Conservation (phyloP, 2,329 filamentous ascomycete genomes). For the Diaporthe longicolla region DNA sequence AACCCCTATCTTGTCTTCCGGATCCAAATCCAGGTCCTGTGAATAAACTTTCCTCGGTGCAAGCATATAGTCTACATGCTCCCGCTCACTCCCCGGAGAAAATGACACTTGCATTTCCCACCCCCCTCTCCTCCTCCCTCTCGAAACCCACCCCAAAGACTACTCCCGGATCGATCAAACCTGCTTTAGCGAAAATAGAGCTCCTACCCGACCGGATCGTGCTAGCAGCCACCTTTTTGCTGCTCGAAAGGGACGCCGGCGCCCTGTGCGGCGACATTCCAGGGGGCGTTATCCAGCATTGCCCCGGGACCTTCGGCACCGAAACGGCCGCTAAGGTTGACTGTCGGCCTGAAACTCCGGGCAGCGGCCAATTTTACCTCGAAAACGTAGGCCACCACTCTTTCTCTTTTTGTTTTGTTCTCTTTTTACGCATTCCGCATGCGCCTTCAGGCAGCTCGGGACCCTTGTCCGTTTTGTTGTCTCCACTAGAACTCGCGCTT, state of each 20-base stretch:
- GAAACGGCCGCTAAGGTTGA: constrained; percentile 24
- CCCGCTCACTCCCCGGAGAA: neutral
- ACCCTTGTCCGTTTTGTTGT: neutral
- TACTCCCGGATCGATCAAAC: neutral
- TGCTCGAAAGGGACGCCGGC: neutral
- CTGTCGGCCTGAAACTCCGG: constrained; percentile 12
- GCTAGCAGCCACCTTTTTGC: neutral
- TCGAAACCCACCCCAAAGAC: neutral
- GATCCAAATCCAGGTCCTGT: no score
- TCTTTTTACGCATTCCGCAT: neutral
- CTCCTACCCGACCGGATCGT: neutral
- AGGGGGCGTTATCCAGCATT: constrained; percentile 1
- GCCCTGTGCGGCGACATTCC: constrained; percentile 3
- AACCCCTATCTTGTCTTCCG: constrained; percentile 14
- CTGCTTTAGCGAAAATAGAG: neutral
- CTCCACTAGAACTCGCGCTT: no score
- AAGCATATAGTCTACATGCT: constrained; percentile 22
- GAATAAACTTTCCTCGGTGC: neutral
- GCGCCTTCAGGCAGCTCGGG: neutral
- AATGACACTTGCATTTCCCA: neutral
- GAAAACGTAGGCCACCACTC: neutral
- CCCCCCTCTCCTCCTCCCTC: no score
- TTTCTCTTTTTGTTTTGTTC: neutral
- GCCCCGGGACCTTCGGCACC: constrained; percentile 14
- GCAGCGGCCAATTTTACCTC: neutral